Base-by-base conservation (phyloP, 345 rosid species). In the Salix purpurea region DNA sequence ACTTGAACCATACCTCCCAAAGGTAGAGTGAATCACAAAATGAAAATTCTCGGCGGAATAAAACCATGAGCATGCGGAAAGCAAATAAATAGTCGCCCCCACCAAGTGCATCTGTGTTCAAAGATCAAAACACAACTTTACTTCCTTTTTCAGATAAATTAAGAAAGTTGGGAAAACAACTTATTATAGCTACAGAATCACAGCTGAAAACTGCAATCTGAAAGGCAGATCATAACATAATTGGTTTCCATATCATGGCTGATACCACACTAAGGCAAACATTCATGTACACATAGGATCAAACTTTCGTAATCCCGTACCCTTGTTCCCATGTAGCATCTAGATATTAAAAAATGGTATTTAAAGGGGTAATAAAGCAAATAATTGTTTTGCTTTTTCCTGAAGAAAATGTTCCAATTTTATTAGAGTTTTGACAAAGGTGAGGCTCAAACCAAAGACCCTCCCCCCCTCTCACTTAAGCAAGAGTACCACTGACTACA, bases 81-180 rank as follows among this genome's bases (percentile, higher is more conserved):
- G 99, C 98, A 88, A 96, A 96, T 69, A 93, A 88, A 86, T 96
- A 96, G 86, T 92, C 92, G 37, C 99, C 99, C 80, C 97, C 98
- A 69, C 99, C 99, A 6, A 96, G 86, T 6, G 94, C 88, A 81
- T 96, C 98, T 96, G 90, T 66, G 69, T 54, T 78, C 72, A 65
- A 77, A 76, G 44, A 74, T 28, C 75, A 70, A 65, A 76, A 71
- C 46, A 42, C 7, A 68, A 3, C 76, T 28, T 28, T 50, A 39
- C 19, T 32, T 64, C 26, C 76, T 40, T 40, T 36, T n/a, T 65
- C 46, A 64, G 67, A 67, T 68, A 61, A 62, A 79, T 23, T 24
- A 44, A 60, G 67, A 69, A 44, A 64, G 68, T 16, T 60, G 72
- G 56, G 64, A 69, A 54, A 78, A 78, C 32, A 4, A 34, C 23